Evolutionary conservation across 176 grass and related monocot genomes (phyloP).

Genomic region (Musa acuminata): DNA sequence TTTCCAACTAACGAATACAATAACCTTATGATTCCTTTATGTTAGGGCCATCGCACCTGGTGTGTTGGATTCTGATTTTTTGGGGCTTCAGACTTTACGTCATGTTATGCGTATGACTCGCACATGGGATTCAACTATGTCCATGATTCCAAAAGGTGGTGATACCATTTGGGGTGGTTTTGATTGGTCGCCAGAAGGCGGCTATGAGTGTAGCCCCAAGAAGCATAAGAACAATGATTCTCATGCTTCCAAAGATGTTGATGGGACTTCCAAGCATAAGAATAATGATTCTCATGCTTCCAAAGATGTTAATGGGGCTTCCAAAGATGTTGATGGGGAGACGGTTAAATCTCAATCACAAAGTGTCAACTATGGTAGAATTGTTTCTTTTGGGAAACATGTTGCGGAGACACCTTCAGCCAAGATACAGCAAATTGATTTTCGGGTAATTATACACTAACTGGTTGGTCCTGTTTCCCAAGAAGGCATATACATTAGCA

Average conservation of each 20-base stretch:
- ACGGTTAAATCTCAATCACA: constrained; percentile 27
- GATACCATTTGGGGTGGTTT: constrained; percentile 92
- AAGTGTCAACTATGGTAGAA: constrained; percentile 66
- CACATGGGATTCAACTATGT: constrained; percentile 99
- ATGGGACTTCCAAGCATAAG: constrained; percentile 28
- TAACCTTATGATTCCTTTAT: constrained; percentile 13
- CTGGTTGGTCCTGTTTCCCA: not conserved
- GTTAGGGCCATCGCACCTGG: constrained; percentile 87
- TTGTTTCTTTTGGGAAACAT: constrained; percentile 85
- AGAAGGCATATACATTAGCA: not conserved
- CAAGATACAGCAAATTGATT: constrained; percentile 69
- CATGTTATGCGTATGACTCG: constrained; percentile 98
- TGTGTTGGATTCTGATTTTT: constrained; percentile 76
- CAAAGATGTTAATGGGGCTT: constrained; percentile 17
- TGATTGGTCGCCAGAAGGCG: constrained; percentile 81
- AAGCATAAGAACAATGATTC: constrained; percentile 52
- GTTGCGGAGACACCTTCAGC: constrained; percentile 47
- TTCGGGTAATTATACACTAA: constrained; percentile 47
- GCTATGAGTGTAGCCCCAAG: constrained; percentile 52
- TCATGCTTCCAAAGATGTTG: constrained; percentile 34
- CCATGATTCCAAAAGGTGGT: constrained; percentile 98
- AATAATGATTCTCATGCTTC: constrained; percentile 41
- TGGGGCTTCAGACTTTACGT: constrained; percentile 81
- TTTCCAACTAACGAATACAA: not conserved
- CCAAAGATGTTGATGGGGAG: constrained; percentile 28